Conservation (phyloP, 108 stramenopile genomes). For the Cyclotella atomus region DNA sequence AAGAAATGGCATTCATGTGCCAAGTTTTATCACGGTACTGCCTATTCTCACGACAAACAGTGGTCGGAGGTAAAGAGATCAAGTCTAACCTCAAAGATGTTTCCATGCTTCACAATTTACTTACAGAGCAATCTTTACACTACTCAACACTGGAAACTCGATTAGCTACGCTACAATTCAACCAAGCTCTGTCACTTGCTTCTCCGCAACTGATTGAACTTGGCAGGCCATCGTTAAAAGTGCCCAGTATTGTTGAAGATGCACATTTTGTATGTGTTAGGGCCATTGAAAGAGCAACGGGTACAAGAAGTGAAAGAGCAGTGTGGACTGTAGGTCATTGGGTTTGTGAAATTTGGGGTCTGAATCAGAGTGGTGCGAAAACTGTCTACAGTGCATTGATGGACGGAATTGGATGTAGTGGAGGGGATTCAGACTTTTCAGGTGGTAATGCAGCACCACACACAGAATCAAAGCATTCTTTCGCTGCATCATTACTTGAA, state of each 20-base stretch:
- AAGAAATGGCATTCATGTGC: conserved; percentile 84
- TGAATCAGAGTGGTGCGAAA: conserved; percentile 46
- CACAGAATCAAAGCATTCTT: conserved; percentile 46
- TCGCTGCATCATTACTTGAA: conserved; percentile 78
- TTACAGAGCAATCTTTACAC: conserved; percentile 50
- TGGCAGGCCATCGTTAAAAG: conserved; percentile 50
- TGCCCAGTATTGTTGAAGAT: conserved; percentile 87
- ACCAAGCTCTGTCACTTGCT: conserved; percentile 43
- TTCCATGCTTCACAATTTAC: conserved; percentile 34
- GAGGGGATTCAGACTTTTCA: conserved; percentile 1
- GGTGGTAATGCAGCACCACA: conserved; percentile 4
- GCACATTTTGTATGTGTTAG: conserved; percentile 76
- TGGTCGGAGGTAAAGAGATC: conserved; percentile 5
- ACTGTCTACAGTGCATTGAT: conserved; percentile 74
- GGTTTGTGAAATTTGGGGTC: conserved; percentile 80
- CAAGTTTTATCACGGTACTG: conserved; percentile 77
- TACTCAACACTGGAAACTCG: conserved; percentile 49
- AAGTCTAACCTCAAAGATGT: conserved; percentile 1
- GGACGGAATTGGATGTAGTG: conserved; percentile 55
- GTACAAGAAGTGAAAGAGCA: conserved; percentile 74
- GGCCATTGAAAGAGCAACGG: conserved; percentile 79
- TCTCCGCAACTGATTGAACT: conserved; percentile 48
- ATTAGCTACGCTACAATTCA: conserved; percentile 45
- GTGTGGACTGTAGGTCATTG: conserved; percentile 85
- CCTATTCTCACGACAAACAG: conserved; percentile 28